Evolutionary conservation across 1,284 basidiomycete genomes (phyloP), one percentile per base, ranked within the genome.

Genomic region (Fomes fomentarius): DNA sequence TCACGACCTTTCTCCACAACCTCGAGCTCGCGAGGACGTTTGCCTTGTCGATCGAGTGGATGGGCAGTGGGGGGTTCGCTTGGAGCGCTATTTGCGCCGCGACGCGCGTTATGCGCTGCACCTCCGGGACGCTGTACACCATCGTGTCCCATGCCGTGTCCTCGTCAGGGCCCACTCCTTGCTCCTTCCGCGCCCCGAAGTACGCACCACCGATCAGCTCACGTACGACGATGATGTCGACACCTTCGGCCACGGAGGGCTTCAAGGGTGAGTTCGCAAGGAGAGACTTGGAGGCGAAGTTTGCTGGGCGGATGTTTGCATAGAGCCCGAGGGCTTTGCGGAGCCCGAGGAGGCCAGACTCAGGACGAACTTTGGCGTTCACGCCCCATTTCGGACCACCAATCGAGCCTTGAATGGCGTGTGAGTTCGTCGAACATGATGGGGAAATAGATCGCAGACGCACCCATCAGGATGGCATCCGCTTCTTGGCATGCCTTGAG

Each of bases 361-460:
- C 97, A n/a, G 97, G 97, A 56, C 97, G 89, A 49, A 98, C 86
- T 71, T 92, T 90, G 62, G 89, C 88, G 50, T 87, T 82, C 2
- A 94, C 89, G 39, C 95, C 96, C 97, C 97, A 99, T 75, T 98
- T 98, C 31, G 97, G 97, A 17, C 96, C 97, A 59, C 96, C 97
- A 61, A 99, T 93, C 22, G 96, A 90, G 62, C 95, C 96, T 94
- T 55, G 34, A 25, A 47, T 2, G 12, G 12, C 45, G 34, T 38
- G 44, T 50, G 53, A 22, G 38, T 54, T 12, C 31, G 48, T 56
- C 52, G 62, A 17, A 11, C 1, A 38, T 11, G 31, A 35, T 25
- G 43, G 22, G 19, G 9, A 14, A 25, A 25, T 17, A 37, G 19
- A 21, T 17, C 35, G 30, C 33, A 40, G 2, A 65, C 81, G 50